These are phyloP conservation scores for Chaetomium strumarium DNA, from an alignment of 2,329 filamentous ascomycete species.

Conservation along the genomic window DNA sequence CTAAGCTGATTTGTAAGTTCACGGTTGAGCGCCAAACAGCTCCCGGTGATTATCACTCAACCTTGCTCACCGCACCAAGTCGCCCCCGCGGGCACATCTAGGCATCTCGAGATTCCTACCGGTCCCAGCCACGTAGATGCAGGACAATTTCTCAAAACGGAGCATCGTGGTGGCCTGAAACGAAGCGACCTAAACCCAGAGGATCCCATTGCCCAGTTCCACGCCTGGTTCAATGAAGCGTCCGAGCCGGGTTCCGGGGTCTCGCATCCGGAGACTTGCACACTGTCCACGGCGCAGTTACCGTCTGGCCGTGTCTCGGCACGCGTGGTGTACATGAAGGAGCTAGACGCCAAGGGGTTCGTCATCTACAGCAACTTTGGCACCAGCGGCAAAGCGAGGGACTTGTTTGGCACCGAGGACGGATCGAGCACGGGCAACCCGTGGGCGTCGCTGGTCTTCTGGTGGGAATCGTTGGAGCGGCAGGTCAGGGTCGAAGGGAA, in stretches of 20 bases:
- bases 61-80: slow-evolving; percentile 13
- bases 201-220: slow-evolving; percentile 76
- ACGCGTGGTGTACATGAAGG: slow-evolving; percentile 90
- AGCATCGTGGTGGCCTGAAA: slow-evolving; percentile 49
- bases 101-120: slow-evolving; percentile 58
- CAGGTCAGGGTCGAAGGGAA: slow-evolving; percentile 86
- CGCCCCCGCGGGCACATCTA: slow-evolving; percentile 31
- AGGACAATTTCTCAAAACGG: slow-evolving; percentile 62
- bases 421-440: slow-evolving; percentile 48
- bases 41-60: not conserved
- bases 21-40: not conserved
- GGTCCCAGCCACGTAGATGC: slow-evolving; percentile 64
- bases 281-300: slow-evolving; percentile 75
- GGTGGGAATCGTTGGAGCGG: slow-evolving; percentile 79
- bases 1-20: slow-evolving; percentile 45
- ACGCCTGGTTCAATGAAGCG: slow-evolving; percentile 79
- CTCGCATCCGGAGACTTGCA: slow-evolving; percentile 80
- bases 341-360: slow-evolving; percentile 76
- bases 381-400: slow-evolving; percentile 62
- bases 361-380: slow-evolving; percentile 93
- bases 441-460: slow-evolving; percentile 80
- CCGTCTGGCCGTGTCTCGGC: slow-evolving; percentile 80
- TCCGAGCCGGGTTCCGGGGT: slow-evolving; percentile 43
- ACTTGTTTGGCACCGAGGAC: slow-evolving; percentile 45
- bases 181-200: slow-evolving; percentile 52